Conservation (phyloP, 257 asterid species). For the Petunia secreta region DNA sequence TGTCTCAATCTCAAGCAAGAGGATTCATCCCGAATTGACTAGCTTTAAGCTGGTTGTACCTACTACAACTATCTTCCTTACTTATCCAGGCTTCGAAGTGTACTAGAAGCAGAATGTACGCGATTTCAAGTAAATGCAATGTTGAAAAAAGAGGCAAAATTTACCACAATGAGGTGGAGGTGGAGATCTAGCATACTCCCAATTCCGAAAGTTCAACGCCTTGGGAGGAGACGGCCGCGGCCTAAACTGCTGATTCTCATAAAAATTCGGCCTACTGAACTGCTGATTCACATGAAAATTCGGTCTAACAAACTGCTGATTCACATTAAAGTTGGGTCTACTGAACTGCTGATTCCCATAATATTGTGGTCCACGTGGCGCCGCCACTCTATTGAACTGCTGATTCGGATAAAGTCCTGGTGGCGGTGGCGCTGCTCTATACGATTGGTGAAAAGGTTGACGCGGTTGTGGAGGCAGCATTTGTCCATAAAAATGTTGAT, state of each 20-base stretch:
- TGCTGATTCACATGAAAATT: constrained; percentile 31
- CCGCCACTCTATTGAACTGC: constrained; percentile 29
- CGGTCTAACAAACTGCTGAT: constrained; percentile 39
- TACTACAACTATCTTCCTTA: neutral
- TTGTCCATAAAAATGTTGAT: neutral
- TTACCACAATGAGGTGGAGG: constrained; percentile 71
- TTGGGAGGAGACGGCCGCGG: constrained; percentile 55
- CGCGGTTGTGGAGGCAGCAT: constrained; percentile 19
- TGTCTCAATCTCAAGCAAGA: constrained; percentile 15
- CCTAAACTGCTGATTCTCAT: constrained; percentile 53
- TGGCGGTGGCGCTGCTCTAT: constrained; percentile 21
- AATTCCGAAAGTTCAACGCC: constrained; percentile 68
- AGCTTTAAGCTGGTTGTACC: neutral
- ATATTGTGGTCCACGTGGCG: constrained; percentile 24
- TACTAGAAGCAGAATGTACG: constrained; percentile 1
- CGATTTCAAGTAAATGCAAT: neutral
- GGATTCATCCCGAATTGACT: constrained; percentile 10
- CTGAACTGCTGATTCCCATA: constrained; percentile 38
- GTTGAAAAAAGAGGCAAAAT: constrained; percentile 22
- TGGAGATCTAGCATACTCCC: constrained; percentile 67
- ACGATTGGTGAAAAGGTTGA: constrained; percentile 3
- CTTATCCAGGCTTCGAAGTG: neutral
- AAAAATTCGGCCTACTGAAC: constrained; percentile 32
- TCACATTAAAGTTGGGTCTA: constrained; percentile 34
- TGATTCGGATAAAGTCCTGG: constrained; percentile 25